Evolutionary conservation across 1,139 yeast genomes (phyloP), one percentile per base, ranked within the genome.

Genomic region (Debaryomycetaceae sp.): DNA sequence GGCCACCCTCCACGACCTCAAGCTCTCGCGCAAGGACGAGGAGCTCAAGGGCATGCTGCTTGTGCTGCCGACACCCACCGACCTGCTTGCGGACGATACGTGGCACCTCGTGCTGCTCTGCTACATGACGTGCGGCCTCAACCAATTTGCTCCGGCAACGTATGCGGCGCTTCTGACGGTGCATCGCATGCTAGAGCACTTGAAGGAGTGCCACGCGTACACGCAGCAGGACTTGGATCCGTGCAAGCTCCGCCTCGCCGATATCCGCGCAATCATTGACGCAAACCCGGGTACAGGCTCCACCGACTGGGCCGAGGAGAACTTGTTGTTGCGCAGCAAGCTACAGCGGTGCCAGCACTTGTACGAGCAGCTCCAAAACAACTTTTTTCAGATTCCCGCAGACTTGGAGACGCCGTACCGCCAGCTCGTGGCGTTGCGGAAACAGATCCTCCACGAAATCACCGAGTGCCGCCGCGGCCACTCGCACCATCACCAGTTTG

Each of bases 131-230:
- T 92, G 92, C 37, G 98, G 98, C 3, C 64, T 85, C 41, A 80
- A 80, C 32, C 78, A 85, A 41, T 72, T 83, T 25, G 95, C 95
- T 1, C 95, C 96, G 2, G 95, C 96, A 3, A 83, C 95, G 2
- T 90, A 81, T 54, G 86, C 95, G 6, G 81, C 94, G 5, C 60
- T 87, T 28, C 68, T 86, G 26, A 83, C 96, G 0, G 94, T 90
- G 8, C 76, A 76, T 53, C 73, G 90, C 42, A 59, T 90, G 35
- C 62, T 90, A 39, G 81, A 75, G 37, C 97, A 87, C 53, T 61
- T 87, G 36, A 70, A 73, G 40, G 95, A 82, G 45, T 73, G 85
- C 32, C 76, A 75, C 33, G 83, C 82, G 13, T 86, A 77, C 52
- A 86, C 96, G 1, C 73, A 73, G 36, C 83, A 79, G 41, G 97